Evolutionary conservation across 2,329 filamentous ascomycete genomes (phyloP), one percentile per base, ranked within the genome.

Genomic region (Teratosphaeria destructans): DNA sequence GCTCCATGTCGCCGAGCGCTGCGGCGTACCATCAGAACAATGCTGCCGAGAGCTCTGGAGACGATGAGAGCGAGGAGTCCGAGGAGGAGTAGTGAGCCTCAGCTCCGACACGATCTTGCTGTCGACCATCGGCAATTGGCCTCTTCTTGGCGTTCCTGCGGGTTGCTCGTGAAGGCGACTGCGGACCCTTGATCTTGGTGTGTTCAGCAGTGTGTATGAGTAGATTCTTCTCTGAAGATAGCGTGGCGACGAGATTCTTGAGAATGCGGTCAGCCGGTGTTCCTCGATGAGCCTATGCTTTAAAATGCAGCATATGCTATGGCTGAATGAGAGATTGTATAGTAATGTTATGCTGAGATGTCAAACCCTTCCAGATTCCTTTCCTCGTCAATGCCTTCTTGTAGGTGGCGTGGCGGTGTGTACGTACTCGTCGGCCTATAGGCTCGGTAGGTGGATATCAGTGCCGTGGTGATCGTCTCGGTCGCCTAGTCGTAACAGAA

Each of bases 41-140:
- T 39, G 54, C 56, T 34, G 65, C 64, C 16, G 64, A 66, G 32
- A 65, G 64, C 4, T 68, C 65, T 8, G 68, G 66, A 32, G 70
- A 70, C 53, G 70, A 72, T 53, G 68, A 69, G 62, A 70, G 68
- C 60, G 70, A 72, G 61, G 70, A 72, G 65, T 69, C 66, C 34
- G 70, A 72, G 61, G 70, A 72, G 63, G 70, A 72, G 67, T 72
- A 70, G 67, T 53, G 52, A 19, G 37, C 16, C 37, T 39, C 37
- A 23, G 11, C 37, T 43, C 37, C 43, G 5, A 6, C 43, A n/a
- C 43, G 19, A 19, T n/a, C 16, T 23, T 23, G 16, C 16, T 49
- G 43, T 4, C n/a, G 19, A 19, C 16, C 43, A 19, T 23, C 43
- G n/a, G 19, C n/a, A 23, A 23, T 49, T 49, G 43, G 43, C 5